Percentiles rank a stretch among this genome's conserved stretches.
These are phyloP conservation scores for Arctostaphylos glauca DNA, from an alignment of 148 eudicot species.

Conservation along the genomic window DNA sequence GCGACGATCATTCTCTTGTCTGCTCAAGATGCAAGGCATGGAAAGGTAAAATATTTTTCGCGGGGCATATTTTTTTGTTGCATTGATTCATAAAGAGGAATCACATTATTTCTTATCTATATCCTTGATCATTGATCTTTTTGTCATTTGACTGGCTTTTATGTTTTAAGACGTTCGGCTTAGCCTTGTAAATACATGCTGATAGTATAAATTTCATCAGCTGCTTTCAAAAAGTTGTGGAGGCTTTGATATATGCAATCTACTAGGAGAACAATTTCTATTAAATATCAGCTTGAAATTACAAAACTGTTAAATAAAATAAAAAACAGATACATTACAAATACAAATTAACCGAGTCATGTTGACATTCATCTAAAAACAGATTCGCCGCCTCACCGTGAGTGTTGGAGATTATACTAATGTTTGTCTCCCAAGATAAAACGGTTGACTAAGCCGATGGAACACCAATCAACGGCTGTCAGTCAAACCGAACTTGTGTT, in stretches of 20 bases:
- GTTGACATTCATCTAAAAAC: too few relatives aligned
- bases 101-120: constrained; percentile 9
- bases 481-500: too few relatives aligned
- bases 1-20: constrained; percentile 6
- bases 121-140: neutral
- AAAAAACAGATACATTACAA: too few relatives aligned
- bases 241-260: neutral
- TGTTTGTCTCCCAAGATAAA: too few relatives aligned
- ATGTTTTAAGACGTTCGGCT: neutral
- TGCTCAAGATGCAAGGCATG: neutral
- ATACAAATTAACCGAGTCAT: too few relatives aligned
- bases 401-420: too few relatives aligned
- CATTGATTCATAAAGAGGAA: neutral
- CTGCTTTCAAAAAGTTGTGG: neutral
- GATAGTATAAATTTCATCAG: neutral
- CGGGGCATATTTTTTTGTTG: constrained; percentile 11
- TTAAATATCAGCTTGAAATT: too few relatives aligned
- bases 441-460: too few relatives aligned
- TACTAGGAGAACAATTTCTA: too few relatives aligned
- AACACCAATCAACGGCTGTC: too few relatives aligned
- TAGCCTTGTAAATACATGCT: constrained; percentile 14
- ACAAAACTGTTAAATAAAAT: too few relatives aligned
- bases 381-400: too few relatives aligned
- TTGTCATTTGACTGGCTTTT: neutral
- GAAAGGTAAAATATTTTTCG: constrained; percentile 16